A percentile compares a stretch with the other conserved stretches of the same genome.
Evolutionary conservation across 2,329 filamentous ascomycete genomes (phyloP).

Genomic region (Phaeosphaeria sp.): DNA sequence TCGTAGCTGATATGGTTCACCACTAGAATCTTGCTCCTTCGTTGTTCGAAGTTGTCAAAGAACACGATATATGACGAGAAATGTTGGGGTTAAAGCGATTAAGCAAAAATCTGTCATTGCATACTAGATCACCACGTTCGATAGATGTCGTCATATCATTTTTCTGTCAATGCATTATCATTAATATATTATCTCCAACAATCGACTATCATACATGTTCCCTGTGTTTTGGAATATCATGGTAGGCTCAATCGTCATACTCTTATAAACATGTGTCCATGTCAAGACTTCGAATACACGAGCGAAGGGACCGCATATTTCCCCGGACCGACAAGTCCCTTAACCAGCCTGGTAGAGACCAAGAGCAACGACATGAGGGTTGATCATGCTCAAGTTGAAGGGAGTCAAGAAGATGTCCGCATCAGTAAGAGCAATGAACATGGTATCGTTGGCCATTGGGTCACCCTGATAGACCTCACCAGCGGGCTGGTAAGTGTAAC

Average conservation of each 20-base stretch:
- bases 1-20: too few species aligned
- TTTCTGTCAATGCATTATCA: conserved; percentile 12
- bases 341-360: conserved; percentile 81
- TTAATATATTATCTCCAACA: not conserved
- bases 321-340: conserved; percentile 19
- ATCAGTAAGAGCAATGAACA: conserved; percentile 81
- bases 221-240: not conserved
- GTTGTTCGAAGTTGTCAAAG: too few species aligned
- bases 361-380: conserved; percentile 77
- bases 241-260: conserved; percentile 1
- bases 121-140: too few species aligned
- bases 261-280: conserved; percentile 3
- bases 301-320: not conserved
- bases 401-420: conserved; percentile 71
- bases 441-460: conserved; percentile 76
- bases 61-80: too few species aligned
- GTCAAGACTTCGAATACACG: too few species aligned
- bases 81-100: too few species aligned
- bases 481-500: conserved; percentile 76
- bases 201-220: conserved; percentile 8
- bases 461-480: conserved; percentile 71
- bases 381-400: conserved; percentile 76
- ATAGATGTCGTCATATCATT: too few species aligned
- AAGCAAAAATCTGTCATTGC: too few species aligned
- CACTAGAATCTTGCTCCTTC: too few species aligned